Conservation (phyloP, 371 early-diverging fungal species). For the Circinella minor region DNA sequence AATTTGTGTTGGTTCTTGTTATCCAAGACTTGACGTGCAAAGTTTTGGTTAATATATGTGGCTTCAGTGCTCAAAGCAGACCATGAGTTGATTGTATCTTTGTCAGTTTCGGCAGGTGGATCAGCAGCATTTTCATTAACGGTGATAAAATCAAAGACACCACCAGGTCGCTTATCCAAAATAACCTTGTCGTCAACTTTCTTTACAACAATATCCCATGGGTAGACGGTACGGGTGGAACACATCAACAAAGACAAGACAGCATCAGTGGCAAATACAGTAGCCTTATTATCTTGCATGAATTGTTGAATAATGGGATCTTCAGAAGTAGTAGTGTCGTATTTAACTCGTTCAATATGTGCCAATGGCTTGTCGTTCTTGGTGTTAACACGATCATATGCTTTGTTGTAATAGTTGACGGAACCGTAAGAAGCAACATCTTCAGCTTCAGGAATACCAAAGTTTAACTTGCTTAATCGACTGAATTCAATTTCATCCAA, state of each 20-base stretch:
- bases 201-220: constrained; percentile 95
- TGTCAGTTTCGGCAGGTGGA: constrained; percentile 90
- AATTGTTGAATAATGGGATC: constrained; percentile 80
- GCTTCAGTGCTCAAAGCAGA: constrained; percentile 87
- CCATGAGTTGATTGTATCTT: constrained; percentile 90
- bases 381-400: constrained; percentile 85
- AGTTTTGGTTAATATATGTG: constrained; percentile 88
- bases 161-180: constrained; percentile 92
- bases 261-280: constrained; percentile 90
- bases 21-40: constrained; percentile 84
- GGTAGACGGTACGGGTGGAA: constrained; percentile 88
- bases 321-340: constrained; percentile 81
- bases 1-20: constrained; percentile 52
- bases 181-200: constrained; percentile 85
- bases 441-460: constrained; percentile 73
- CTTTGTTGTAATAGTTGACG: constrained; percentile 80
- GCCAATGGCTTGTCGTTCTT: constrained; percentile 80
- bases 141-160: constrained; percentile 75
- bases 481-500: constrained; percentile 94
- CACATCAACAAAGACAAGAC: constrained; percentile 94
- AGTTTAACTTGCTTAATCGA: constrained; percentile 84
- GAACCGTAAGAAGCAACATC: constrained; percentile 77
- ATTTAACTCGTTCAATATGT: constrained; percentile 70
- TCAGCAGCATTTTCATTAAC: constrained; percentile 96
- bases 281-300: constrained; percentile 67